Conservation (phyloP, 495 filamentous ascomycete species). For the Annulohypoxylon stygium region DNA sequence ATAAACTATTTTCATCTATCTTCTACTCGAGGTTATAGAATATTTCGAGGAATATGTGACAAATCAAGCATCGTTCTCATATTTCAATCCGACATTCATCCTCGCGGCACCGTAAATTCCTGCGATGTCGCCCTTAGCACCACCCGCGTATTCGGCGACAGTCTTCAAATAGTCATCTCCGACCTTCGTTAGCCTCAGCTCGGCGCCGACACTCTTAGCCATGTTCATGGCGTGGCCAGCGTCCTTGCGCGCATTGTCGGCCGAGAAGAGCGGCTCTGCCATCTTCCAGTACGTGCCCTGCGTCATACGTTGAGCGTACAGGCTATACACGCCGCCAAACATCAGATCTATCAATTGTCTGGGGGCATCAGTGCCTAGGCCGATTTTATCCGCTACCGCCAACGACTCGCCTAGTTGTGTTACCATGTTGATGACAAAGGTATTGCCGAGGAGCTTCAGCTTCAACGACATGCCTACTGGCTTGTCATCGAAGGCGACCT, state of each 20-base stretch:
- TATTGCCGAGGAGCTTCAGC: slow-evolving; percentile 89
- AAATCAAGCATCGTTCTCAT: slow-evolving; percentile 64
- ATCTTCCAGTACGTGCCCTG: slow-evolving; percentile 76
- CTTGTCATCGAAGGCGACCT: slow-evolving; percentile 77
- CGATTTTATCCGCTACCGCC: slow-evolving; percentile 82
- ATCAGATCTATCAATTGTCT: slow-evolving; percentile 76
- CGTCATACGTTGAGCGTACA: slow-evolving; percentile 80
- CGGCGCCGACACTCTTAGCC: slow-evolving; percentile 71
- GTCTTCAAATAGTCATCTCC: slow-evolving; percentile 77
- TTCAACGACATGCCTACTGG: slow-evolving; percentile 68
- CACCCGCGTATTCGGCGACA: slow-evolving; percentile 69
- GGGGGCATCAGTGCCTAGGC: slow-evolving; percentile 76
- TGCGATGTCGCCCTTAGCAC: slow-evolving; percentile 81
- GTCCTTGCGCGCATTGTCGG: slow-evolving; percentile 90
- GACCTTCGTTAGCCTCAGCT: slow-evolving; percentile 74
- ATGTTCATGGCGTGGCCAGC: slow-evolving; percentile 77
- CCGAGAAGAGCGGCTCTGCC: slow-evolving; percentile 82
- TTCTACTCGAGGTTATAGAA: background rate
- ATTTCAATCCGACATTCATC: slow-evolving; percentile 76
- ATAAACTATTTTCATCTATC: background rate
- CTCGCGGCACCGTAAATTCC: slow-evolving; percentile 85
- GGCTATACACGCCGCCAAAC: slow-evolving; percentile 73
- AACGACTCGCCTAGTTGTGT: slow-evolving; percentile 82
- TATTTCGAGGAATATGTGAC: background rate
- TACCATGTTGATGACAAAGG: slow-evolving; percentile 86